Evolutionary conservation across 192 early-diverging fungal species (phyloP).

Genomic region (Funneliformis mosseae): DNA sequence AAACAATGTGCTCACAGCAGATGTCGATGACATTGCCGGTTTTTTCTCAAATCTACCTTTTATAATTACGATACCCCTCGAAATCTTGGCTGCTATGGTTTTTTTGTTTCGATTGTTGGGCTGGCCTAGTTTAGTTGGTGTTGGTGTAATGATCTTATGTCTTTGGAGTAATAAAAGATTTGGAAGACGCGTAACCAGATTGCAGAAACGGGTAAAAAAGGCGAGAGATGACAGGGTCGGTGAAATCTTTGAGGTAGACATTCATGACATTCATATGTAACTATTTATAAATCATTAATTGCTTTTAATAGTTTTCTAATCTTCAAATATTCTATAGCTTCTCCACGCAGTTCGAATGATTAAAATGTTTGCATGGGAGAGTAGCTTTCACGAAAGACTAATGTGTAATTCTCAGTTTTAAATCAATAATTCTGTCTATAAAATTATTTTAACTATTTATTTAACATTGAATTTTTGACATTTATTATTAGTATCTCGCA

Average conservation of each 20-base stretch:
- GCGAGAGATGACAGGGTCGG: constrained; percentile 76
- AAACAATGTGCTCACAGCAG: constrained; percentile 69
- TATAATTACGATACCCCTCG: constrained; percentile 67
- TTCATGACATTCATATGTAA: background rate
- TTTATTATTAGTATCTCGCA: constrained; percentile 38
- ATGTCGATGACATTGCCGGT: constrained; percentile 66
- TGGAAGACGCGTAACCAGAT: constrained; percentile 53
- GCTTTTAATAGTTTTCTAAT: background rate
- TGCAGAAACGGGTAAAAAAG: constrained; percentile 58
- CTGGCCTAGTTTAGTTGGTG: constrained; percentile 72
- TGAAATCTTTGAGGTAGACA: constrained; percentile 68
- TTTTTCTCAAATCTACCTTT: constrained; percentile 62
- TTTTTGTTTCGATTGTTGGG: constrained; percentile 80
- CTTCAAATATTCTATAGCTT: constrained; percentile 30
- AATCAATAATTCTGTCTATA: background rate
- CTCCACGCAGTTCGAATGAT: constrained; percentile 86
- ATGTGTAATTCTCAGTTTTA: constrained; percentile 51
- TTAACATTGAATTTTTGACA: background rate
- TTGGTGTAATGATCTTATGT: constrained; percentile 68
- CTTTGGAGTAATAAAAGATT: constrained; percentile 64
- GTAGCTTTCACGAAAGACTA: constrained; percentile 70
- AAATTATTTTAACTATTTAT: background rate
- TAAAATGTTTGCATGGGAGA: constrained; percentile 85
- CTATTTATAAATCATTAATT: background rate
- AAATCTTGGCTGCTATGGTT: constrained; percentile 65